Evolutionary conservation across 2,329 filamentous ascomycete genomes (phyloP).

Genomic region (Talaromyces amestolkiae): DNA sequence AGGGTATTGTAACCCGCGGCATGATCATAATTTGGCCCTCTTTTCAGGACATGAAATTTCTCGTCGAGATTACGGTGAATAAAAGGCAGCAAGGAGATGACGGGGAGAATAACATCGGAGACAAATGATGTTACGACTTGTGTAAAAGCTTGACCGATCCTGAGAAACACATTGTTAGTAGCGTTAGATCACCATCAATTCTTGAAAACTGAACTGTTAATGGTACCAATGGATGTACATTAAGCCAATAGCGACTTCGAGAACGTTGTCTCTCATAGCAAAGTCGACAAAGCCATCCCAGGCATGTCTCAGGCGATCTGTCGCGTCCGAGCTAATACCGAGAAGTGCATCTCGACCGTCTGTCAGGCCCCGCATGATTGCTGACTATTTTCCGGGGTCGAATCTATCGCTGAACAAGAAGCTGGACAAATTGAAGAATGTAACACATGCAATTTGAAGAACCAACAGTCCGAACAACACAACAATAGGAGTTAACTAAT

Average conservation of each 20-base stretch:
- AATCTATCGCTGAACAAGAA: background rate
- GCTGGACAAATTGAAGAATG: background rate
- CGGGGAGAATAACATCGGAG: conserved; percentile 66
- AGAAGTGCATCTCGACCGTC: conserved; percentile 33
- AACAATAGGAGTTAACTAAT: background rate
- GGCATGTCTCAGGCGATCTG: conserved; percentile 50
- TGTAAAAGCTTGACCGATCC: conserved; percentile 69
- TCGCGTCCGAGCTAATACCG: conserved; percentile 38
- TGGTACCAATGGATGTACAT: conserved; percentile 51
- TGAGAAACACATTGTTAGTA: conserved; percentile 29
- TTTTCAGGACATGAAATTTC: conserved; percentile 66
- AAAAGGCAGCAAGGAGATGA: conserved; percentile 67
- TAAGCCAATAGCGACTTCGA: conserved; percentile 72
- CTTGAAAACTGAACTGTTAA: background rate
- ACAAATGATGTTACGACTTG: conserved; percentile 70
- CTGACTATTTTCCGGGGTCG: background rate
- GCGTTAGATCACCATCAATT: background rate
- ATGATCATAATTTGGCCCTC: conserved; percentile 55
- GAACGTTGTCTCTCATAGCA: conserved; percentile 69
- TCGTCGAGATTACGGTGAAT: conserved; percentile 69
- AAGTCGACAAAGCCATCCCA: conserved; percentile 69
- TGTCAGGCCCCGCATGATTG: conserved; percentile 30
- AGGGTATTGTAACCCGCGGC: conserved; percentile 65
- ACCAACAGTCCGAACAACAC: background rate
- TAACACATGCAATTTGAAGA: background rate